Conservation (phyloP, 1,284 basidiomycete species). For the Coniferiporia sulphurascens region DNA sequence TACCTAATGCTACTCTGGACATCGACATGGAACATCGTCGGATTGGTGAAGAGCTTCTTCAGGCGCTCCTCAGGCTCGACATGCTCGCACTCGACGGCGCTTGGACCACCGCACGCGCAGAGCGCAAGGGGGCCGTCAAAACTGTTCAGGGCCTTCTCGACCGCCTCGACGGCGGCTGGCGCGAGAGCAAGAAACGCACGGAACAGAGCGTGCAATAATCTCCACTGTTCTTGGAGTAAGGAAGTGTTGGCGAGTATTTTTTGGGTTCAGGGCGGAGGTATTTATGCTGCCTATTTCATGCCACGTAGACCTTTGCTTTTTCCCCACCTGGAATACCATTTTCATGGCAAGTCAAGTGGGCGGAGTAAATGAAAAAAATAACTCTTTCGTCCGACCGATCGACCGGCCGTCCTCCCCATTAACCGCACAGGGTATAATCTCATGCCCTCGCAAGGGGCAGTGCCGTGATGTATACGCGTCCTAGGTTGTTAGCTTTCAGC, state of each 20-base stretch:
- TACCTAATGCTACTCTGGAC: constrained; percentile 9
- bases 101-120: constrained; percentile 66
- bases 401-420: too few species aligned
- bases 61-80: constrained; percentile 72
- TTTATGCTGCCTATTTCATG: not conserved
- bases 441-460: not conserved
- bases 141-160: constrained; percentile 57
- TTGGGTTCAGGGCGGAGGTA: not conserved
- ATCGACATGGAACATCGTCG: constrained; percentile 46
- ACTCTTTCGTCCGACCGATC: not conserved
- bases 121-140: constrained; percentile 72
- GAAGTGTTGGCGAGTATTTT: not conserved
- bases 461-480: not conserved
- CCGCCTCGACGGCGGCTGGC: constrained; percentile 49
- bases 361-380: not conserved
- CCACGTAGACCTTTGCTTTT: not conserved
- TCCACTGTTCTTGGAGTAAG: not conserved
- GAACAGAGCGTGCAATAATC: not conserved
- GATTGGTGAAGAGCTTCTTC: constrained; percentile 69
- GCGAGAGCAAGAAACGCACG: constrained; percentile 5
- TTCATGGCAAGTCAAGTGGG: not conserved
- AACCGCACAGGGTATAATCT: not conserved
- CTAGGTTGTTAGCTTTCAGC: not conserved
- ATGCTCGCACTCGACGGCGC: constrained; percentile 60
- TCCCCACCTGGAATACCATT: not conserved